phyloP scores from a whole-genome alignment of 352 stramenopile genomes.

The Elongisporangium undulatum region DNA sequence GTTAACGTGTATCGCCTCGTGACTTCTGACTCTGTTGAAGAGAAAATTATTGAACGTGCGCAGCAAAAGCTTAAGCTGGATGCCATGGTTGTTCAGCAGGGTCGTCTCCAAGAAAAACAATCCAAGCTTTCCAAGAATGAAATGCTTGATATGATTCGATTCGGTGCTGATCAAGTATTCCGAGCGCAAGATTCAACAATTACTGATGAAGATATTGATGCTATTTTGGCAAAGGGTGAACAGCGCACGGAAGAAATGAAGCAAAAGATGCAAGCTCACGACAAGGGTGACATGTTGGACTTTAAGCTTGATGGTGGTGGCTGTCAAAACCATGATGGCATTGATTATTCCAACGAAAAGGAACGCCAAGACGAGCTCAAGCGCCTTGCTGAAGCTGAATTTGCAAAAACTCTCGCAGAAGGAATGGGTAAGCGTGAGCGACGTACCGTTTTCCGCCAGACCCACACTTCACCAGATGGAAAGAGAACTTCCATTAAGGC shows the following conservation, averaged over 20 bases:
- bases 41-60: slow-evolving; percentile 98
- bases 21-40: slow-evolving; percentile 97
- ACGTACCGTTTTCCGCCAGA: slow-evolving; percentile 70
- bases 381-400: slow-evolving; percentile 76
- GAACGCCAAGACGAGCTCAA: slow-evolving; percentile 84
- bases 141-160: slow-evolving; percentile 96
- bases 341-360: slow-evolving; percentile 95
- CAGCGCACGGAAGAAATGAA: slow-evolving; percentile 87
- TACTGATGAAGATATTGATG: slow-evolving; percentile 98
- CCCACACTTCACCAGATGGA: slow-evolving; percentile 29
- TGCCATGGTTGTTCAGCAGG: slow-evolving; percentile 86
- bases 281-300: slow-evolving; percentile 85
- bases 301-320: slow-evolving; percentile 93
- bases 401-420: slow-evolving; percentile 70
- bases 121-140: slow-evolving; percentile 95
- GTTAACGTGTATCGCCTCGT: slow-evolving; percentile 95
- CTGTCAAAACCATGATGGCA: slow-evolving; percentile 95
- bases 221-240: slow-evolving; percentile 92
- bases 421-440: slow-evolving; percentile 84
- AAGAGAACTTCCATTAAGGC: slow-evolving; percentile 57
- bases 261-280: slow-evolving; percentile 79
- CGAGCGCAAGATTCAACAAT: slow-evolving; percentile 95
- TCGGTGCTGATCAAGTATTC: slow-evolving; percentile 98
- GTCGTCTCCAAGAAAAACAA: slow-evolving; percentile 82
- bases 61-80: slow-evolving; percentile 96